Conservation (phyloP, 2,329 filamentous ascomycete genomes). For the Trichophyton equinum region DNA sequence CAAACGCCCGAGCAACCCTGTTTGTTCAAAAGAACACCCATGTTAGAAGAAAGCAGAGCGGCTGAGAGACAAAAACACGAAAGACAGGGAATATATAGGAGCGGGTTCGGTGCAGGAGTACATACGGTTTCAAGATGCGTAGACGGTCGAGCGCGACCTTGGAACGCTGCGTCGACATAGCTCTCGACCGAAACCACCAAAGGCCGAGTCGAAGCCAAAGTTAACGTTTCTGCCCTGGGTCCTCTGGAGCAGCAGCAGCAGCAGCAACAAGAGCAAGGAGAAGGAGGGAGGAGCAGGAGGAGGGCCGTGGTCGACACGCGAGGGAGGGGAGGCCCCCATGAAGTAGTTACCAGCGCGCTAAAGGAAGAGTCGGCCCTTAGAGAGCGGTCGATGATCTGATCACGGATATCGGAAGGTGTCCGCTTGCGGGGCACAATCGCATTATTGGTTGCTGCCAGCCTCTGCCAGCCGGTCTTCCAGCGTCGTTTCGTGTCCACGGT, state of each 20-base stretch:
- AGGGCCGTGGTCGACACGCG: neutral
- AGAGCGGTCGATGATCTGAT: neutral
- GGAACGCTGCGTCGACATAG: neutral
- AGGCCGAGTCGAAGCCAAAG: neutral
- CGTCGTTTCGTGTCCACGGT: no score
- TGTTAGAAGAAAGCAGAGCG: neutral
- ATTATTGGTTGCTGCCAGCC: neutral
- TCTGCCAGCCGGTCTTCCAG: neutral
- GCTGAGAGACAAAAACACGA: neutral
- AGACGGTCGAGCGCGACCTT: constrained; percentile 6
- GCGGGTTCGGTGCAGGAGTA: neutral
- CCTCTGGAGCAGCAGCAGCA: no score
- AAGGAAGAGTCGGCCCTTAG: neutral
- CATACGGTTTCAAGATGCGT: constrained; percentile 11
- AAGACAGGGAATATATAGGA: neutral
- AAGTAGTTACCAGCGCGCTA: neutral
- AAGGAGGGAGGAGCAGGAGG: neutral
- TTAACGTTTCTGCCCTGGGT: neutral
- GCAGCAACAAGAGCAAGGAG: no score
- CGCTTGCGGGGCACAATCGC: neutral
- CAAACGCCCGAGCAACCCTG: constrained; percentile 34
- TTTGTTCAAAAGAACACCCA: neutral
- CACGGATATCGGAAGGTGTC: neutral
- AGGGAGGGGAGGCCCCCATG: neutral
- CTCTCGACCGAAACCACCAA: neutral